Evolutionary conservation across 1,284 basidiomycete genomes (phyloP).

Genomic region (Bjerkandera adusta): DNA sequence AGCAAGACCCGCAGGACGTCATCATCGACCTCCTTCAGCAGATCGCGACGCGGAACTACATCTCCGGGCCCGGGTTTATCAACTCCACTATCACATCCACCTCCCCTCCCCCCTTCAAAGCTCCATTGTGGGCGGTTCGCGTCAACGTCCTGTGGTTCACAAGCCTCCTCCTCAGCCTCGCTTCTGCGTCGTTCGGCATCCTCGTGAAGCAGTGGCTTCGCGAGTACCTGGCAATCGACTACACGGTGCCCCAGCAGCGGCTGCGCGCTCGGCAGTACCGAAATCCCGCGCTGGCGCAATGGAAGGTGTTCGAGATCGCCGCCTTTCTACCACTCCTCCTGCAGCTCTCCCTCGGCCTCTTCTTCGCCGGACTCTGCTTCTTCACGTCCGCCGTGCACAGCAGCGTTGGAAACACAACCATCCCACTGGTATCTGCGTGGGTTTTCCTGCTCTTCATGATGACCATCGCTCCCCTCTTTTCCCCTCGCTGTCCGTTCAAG

Average conservation of each 20-base stretch:
- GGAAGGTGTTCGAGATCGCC: slow-evolving; percentile 6
- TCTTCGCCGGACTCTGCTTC: slow-evolving; percentile 4
- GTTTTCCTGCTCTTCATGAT: not conserved
- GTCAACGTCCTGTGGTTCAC: slow-evolving; percentile 16
- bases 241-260: not conserved
- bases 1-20: not conserved
- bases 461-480: slow-evolving; percentile 4
- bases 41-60: slow-evolving; percentile 1
- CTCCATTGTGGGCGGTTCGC: not conserved
- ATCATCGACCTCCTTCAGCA: not conserved
- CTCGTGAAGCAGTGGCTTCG: slow-evolving; percentile 19
- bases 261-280: not conserved
- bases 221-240: no score
- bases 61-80: no score
- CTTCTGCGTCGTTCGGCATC: slow-evolving; percentile 16
- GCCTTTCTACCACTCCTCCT: slow-evolving; percentile 7
- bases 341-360: slow-evolving; percentile 8
- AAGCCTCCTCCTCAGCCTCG: slow-evolving; percentile 13
- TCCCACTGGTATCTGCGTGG: slow-evolving; percentile 2
- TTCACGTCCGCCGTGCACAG: slow-evolving; percentile 1
- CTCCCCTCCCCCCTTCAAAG: not conserved
- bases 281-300: not conserved
- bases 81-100: not conserved
- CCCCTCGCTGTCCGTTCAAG: slow-evolving; percentile 7
- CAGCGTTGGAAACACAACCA: not conserved